Evolutionary conservation across 148 eudicot species (phyloP).

Genomic region (Spergularia marina): DNA sequence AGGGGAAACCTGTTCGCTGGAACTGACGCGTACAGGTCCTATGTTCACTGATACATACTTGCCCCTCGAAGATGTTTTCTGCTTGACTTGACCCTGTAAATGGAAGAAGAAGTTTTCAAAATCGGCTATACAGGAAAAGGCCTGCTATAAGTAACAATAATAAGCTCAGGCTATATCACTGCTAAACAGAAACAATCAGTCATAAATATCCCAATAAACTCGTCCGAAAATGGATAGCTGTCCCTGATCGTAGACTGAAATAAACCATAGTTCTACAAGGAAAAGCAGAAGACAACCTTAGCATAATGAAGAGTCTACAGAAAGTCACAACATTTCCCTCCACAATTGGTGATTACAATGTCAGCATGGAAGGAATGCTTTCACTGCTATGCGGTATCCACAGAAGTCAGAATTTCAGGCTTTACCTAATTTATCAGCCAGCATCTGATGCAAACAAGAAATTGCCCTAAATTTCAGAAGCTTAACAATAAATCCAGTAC

Average conservation of each 20-base stretch:
- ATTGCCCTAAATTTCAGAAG: too few species aligned
- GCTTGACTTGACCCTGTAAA: slow-evolving; percentile 72
- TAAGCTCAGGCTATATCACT: neutral
- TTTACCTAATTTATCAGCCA: neutral
- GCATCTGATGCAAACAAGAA: too few species aligned
- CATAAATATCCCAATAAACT: neutral
- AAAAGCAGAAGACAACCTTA: too few species aligned
- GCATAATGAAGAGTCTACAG: too few species aligned
- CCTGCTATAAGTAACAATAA: neutral
- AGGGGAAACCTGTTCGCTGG: slow-evolving; percentile 80
- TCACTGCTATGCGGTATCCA: neutral
- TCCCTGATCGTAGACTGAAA: neutral
- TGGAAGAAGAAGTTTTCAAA: slow-evolving; percentile 1
- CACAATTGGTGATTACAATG: too few species aligned
- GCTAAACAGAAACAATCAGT: neutral
- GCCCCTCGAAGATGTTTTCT: slow-evolving; percentile 79
- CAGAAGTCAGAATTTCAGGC: neutral
- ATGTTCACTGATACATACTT: slow-evolving; percentile 95
- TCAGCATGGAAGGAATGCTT: too few species aligned
- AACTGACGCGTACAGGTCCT: slow-evolving; percentile 83
- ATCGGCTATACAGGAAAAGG: neutral
- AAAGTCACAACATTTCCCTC: too few species aligned
- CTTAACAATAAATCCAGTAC: too few species aligned
- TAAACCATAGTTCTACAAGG: neutral
- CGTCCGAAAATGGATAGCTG: neutral